A percentile compares a stretch with the other conserved stretches of the same genome.
Evolutionary conservation across 805 yeast species (phyloP).

Genomic region (Schizosaccharomyces cryophilus): DNA sequence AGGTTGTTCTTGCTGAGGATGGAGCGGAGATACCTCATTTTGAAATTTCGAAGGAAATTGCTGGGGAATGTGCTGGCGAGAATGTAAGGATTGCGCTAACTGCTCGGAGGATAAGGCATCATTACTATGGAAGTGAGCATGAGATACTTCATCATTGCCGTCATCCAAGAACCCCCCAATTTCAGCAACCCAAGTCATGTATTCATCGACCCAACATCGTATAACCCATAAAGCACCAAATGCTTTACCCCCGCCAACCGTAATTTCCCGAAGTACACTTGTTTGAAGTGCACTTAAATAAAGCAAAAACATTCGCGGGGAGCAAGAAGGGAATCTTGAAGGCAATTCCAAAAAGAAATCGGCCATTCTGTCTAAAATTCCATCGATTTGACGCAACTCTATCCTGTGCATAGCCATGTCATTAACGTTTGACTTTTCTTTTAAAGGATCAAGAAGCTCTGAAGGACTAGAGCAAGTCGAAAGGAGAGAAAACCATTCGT

Average conservation of each 20-base stretch:
- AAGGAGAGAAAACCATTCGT: background rate
- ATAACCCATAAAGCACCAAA: slow-evolving; percentile 58
- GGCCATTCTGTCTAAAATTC: slow-evolving; percentile 16
- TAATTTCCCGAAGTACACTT: slow-evolving; percentile 35
- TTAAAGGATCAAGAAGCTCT: background rate
- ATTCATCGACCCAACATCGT: slow-evolving; percentile 56
- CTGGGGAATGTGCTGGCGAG: background rate
- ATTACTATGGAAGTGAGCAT: background rate
- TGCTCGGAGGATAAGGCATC: background rate
- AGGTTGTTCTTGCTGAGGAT: background rate
- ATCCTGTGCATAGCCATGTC: background rate
- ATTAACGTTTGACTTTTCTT: background rate
- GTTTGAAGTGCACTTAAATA: slow-evolving; percentile 30
- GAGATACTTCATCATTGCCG: background rate
- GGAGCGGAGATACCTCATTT: background rate
- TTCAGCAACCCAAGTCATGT: slow-evolving; percentile 41
- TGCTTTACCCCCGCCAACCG: slow-evolving; percentile 30
- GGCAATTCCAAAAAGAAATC: slow-evolving; percentile 21
- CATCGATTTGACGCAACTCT: slow-evolving; percentile 5
- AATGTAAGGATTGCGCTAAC: background rate
- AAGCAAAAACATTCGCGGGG: slow-evolving; percentile 32
- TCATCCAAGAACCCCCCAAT: slow-evolving; percentile 13
- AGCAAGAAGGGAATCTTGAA: slow-evolving; percentile 22
- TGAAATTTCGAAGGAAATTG: background rate
- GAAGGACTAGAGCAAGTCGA: background rate